Conservation (phyloP, 129 eudicot genomes). For the Rutidosis leptorrhynchoides region DNA sequence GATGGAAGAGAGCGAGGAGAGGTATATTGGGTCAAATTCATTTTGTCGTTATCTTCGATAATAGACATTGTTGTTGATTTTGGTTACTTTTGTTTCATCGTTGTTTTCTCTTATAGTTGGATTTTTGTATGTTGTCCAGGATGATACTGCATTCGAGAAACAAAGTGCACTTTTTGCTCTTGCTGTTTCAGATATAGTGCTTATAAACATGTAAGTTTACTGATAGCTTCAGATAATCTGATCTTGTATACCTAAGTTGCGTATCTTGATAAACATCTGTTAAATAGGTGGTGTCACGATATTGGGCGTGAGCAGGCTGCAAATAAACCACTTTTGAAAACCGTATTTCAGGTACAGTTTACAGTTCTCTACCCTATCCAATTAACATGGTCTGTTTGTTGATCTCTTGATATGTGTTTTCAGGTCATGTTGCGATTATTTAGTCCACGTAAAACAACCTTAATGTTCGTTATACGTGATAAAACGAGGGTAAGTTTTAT, state of each 20-base stretch:
- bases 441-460: no score
- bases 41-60: no score
- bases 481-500: not conserved
- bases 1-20: conserved; percentile 14
- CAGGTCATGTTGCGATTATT: conserved; percentile 35
- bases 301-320: conserved; percentile 87
- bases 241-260: not conserved
- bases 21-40: no score
- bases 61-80: not conserved
- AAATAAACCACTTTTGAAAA: conserved; percentile 67
- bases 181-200: not conserved
- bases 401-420: conserved; percentile 4
- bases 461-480: not conserved
- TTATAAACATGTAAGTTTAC: conserved; percentile 11
- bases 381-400: not conserved
- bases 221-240: not conserved
- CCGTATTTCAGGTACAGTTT: conserved; percentile 60
- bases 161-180: conserved; percentile 9
- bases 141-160: conserved; percentile 1
- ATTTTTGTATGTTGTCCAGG: not conserved
- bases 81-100: not conserved
- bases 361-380: not conserved
- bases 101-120: not conserved
- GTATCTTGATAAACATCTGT: conserved; percentile 4
- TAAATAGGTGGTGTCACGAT: conserved; percentile 65